A percentile compares a stretch with the other conserved stretches of the same genome.
phyloP scores from a whole-genome alignment of 2,329 filamentous ascomycete genomes.

The Aspergillus fructus region DNA sequence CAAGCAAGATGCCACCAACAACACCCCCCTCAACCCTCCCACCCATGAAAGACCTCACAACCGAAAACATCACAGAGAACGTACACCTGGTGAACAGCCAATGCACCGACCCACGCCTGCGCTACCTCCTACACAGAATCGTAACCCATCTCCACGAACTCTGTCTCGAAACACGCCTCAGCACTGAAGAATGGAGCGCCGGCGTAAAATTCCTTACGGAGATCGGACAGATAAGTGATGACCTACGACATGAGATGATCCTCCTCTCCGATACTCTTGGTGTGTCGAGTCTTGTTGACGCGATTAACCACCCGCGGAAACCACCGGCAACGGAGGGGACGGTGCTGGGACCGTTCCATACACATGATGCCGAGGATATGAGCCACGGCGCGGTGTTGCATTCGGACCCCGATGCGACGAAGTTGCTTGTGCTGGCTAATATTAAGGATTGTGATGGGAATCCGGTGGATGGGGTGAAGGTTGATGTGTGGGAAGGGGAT shows the following conservation, averaged over 20 bases:
- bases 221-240: slow-evolving; percentile 16
- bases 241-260: slow-evolving; percentile 16
- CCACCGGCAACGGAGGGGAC: slow-evolving; percentile 25
- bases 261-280: slow-evolving; percentile 25
- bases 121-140: slow-evolving; percentile 70
- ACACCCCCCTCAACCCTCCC: slow-evolving; percentile 24
- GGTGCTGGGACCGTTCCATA: slow-evolving; percentile 31
- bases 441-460: slow-evolving; percentile 25
- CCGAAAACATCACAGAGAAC: slow-evolving; percentile 78
- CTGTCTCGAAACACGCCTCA: slow-evolving; percentile 73
- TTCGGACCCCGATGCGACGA: slow-evolving; percentile 19
- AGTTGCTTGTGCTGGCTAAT: slow-evolving; percentile 19
- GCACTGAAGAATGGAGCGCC: slow-evolving; percentile 74
- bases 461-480: slow-evolving; percentile 17
- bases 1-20: slow-evolving; percentile 21
- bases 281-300: slow-evolving; percentile 27
- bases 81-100: slow-evolving; percentile 72
- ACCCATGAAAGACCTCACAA: slow-evolving; percentile 67
- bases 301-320: slow-evolving; percentile 23
- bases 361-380: slow-evolving; percentile 24
- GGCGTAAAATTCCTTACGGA: slow-evolving; percentile 69
- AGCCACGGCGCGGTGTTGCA: slow-evolving; percentile 22
- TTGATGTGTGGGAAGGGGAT: slow-evolving; percentile 30
- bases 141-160: slow-evolving; percentile 80
- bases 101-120: slow-evolving; percentile 63